Percentiles rank a stretch among this genome's conserved stretches.
These are phyloP conservation scores for Lipomyces sp. DNA, from an alignment of 805 yeast genomes.

Conservation along the genomic window DNA sequence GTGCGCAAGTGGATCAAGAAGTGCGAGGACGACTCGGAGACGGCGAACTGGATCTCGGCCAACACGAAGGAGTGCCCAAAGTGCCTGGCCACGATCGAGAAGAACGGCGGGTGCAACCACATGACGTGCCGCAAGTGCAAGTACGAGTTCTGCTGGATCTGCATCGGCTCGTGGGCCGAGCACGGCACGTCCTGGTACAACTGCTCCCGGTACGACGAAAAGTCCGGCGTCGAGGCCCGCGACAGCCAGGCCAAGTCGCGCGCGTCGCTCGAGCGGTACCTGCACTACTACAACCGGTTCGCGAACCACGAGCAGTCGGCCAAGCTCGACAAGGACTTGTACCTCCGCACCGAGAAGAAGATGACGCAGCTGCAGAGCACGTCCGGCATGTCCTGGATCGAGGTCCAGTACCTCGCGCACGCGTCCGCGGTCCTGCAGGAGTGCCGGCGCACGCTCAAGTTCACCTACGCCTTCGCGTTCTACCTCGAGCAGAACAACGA, in stretches of 20 bases:
- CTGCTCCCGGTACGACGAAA: conserved; percentile 59
- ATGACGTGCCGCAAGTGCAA: conserved; percentile 81
- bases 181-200: conserved; percentile 65
- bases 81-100: conserved; percentile 77
- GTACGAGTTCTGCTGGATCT: conserved; percentile 90
- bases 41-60: conserved; percentile 78
- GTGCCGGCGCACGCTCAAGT: conserved; percentile 75
- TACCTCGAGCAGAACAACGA: conserved; percentile 54
- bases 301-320: conserved; percentile 74
- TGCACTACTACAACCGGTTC: conserved; percentile 72
- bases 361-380: conserved; percentile 64
- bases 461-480: conserved; percentile 84
- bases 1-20: conserved; percentile 71
- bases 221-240: conserved; percentile 42
- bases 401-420: conserved; percentile 76
- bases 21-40: conserved; percentile 83
- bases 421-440: conserved; percentile 60
- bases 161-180: conserved; percentile 67
- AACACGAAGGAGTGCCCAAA: conserved; percentile 85
- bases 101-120: conserved; percentile 96
- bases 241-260: conserved; percentile 46
- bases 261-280: conserved; percentile 57
- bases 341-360: conserved; percentile 58
- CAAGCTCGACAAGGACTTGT: conserved; percentile 63
- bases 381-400: conserved; percentile 74